A percentile compares a stretch with the other conserved stretches of the same genome.
Conservation (phyloP, 352 stramenopile species). For the Pythium dissimile region DNA sequence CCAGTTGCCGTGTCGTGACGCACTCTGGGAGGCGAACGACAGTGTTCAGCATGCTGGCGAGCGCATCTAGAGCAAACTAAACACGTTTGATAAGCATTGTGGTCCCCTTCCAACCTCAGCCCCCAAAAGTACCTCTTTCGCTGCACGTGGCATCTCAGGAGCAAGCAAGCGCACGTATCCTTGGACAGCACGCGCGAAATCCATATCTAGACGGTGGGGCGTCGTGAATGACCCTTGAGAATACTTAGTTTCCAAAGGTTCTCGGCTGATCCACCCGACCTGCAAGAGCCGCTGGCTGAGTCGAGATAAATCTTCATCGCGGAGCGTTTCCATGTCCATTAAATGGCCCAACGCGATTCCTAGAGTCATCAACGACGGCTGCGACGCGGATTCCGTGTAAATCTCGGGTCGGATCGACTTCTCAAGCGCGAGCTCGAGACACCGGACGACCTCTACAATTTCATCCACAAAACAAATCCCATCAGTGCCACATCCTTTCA, state of each 20-base stretch:
- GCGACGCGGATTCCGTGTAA: neutral
- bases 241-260: neutral
- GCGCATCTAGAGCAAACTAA: conserved; percentile 16
- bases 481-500: conserved; percentile 30
- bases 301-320: conserved; percentile 44
- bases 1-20: conserved; percentile 20
- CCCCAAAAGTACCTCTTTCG: conserved; percentile 31
- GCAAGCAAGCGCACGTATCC: conserved; percentile 47
- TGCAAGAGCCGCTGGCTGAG: conserved; percentile 41
- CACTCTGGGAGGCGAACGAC: conserved; percentile 22
- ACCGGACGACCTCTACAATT: conserved; percentile 9
- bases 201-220: conserved; percentile 1
- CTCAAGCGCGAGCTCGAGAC: conserved; percentile 9
- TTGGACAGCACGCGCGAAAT: neutral
- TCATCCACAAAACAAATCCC: neutral
- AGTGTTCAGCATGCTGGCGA: conserved; percentile 27
- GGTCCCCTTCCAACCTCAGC: too few relatives aligned
- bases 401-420: conserved; percentile 28
- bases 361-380: conserved; percentile 33
- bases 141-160: conserved; percentile 44
- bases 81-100: too few relatives aligned
- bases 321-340: conserved; percentile 30
- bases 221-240: neutral
- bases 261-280: conserved; percentile 19
- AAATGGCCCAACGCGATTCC: conserved; percentile 38